Conservation (phyloP, 345 rosid genomes). For the Acer campestre region DNA sequence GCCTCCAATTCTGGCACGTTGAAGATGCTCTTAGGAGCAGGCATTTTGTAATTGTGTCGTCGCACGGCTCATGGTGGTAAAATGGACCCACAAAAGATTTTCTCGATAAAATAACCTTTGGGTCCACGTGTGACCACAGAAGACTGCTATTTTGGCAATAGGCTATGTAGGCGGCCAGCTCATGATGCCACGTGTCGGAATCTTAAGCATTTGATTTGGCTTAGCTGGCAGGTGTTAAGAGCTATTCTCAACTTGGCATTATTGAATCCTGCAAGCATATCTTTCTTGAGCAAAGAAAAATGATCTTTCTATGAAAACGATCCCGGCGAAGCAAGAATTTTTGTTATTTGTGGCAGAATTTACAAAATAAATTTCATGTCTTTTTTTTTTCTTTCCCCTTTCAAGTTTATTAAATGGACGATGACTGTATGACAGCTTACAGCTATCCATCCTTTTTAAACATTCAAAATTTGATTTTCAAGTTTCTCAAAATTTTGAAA, state of each 20-base stretch:
- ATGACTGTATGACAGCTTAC: too few relatives aligned
- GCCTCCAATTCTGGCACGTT: too few relatives aligned
- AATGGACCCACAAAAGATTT: too few relatives aligned
- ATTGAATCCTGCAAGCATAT: neutral
- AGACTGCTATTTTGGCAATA: neutral
- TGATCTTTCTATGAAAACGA: neutral
- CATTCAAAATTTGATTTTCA: too few relatives aligned
- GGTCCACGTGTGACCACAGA: neutral
- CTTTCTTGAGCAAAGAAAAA: neutral
- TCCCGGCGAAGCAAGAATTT: neutral
- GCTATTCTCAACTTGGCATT: neutral
- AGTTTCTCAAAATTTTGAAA: too few relatives aligned
- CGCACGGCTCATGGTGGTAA: too few relatives aligned
- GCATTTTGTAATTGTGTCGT: too few relatives aligned
- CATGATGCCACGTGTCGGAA: neutral
- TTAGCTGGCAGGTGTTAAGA: neutral
- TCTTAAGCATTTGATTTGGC: neutral
- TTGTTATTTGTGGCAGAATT: too few relatives aligned
- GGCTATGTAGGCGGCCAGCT: conserved; percentile 12
- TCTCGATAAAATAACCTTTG: neutral
- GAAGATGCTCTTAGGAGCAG: too few relatives aligned
- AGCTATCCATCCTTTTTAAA: too few relatives aligned
- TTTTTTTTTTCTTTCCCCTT: too few relatives aligned
- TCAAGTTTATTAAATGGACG: too few relatives aligned
- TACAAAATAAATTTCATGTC: neutral